Conservation (phyloP, 1,284 basidiomycete species). For the Pseudozyma pruni region DNA sequence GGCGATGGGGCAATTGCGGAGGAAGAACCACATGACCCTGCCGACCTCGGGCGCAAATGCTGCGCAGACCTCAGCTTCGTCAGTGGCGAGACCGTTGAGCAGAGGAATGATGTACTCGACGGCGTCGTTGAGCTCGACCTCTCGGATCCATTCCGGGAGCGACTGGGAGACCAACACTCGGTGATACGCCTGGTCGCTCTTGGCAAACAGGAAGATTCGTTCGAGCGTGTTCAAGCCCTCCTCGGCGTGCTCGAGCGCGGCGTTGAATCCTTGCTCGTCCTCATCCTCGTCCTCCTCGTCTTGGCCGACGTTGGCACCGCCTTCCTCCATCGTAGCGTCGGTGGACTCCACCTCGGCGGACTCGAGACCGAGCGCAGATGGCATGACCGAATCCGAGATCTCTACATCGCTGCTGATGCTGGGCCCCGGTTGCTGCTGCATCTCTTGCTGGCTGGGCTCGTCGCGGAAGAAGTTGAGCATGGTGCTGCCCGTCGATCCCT, state of each 20-base stretch:
- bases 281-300: slow-evolving; percentile 22
- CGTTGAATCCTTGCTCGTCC: slow-evolving; percentile 22
- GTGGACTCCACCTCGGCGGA: slow-evolving; percentile 19
- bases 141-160: slow-evolving; percentile 65
- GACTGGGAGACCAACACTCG: slow-evolving; percentile 76
- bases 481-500: slow-evolving; percentile 36
- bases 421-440: slow-evolving; percentile 22
- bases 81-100: slow-evolving; percentile 84
- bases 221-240: slow-evolving; percentile 78
- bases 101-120: slow-evolving; percentile 93
- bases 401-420: slow-evolving; percentile 24
- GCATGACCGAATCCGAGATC: slow-evolving; percentile 33
- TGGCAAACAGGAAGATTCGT: slow-evolving; percentile 91
- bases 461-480: slow-evolving; percentile 54
- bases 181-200: slow-evolving; percentile 85
- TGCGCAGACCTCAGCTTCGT: slow-evolving; percentile 91
- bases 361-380: slow-evolving; percentile 46
- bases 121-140: slow-evolving; percentile 80
- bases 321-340: slow-evolving; percentile 34
- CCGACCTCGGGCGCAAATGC: slow-evolving; percentile 85
- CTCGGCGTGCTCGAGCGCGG: slow-evolving; percentile 27
- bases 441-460: slow-evolving; percentile 16
- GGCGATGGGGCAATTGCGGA: slow-evolving; percentile 73
- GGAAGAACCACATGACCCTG: slow-evolving; percentile 92
- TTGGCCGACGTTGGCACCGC: neutral